Evolutionary conservation across 495 filamentous ascomycete genomes (phyloP).

Genomic region (Penicillium ochrochloron): DNA sequence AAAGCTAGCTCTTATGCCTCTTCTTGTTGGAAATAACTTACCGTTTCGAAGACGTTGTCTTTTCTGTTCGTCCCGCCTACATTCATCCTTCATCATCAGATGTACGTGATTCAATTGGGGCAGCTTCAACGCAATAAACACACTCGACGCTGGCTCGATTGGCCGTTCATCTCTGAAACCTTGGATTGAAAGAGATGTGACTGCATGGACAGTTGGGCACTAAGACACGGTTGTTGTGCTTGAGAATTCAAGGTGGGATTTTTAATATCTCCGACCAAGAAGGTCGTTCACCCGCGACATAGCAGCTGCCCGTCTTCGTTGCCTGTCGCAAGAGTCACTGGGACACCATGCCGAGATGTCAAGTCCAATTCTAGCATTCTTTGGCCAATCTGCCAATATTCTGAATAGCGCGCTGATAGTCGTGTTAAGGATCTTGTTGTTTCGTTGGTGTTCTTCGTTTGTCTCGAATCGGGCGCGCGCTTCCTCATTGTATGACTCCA

Average conservation of each 20-base stretch:
- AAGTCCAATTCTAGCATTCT: background rate
- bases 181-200: background rate
- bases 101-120: background rate
- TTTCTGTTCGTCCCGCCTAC: background rate
- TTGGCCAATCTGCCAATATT: background rate
- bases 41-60: background rate
- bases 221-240: background rate
- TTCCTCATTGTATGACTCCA: background rate
- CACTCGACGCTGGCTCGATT: background rate
- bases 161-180: background rate
- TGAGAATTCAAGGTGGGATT: background rate
- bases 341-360: background rate
- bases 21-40: background rate
- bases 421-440: background rate
- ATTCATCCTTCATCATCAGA: background rate
- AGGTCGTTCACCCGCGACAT: background rate
- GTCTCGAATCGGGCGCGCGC: background rate
- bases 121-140: background rate
- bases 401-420: background rate
- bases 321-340: background rate
- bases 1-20: background rate
- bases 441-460: background rate
- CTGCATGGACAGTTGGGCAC: background rate
- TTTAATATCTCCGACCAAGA: background rate
- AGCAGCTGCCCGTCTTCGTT: background rate